Base-by-base conservation (phyloP, 306 rosid genomes). In the Rubus idaeus region DNA sequence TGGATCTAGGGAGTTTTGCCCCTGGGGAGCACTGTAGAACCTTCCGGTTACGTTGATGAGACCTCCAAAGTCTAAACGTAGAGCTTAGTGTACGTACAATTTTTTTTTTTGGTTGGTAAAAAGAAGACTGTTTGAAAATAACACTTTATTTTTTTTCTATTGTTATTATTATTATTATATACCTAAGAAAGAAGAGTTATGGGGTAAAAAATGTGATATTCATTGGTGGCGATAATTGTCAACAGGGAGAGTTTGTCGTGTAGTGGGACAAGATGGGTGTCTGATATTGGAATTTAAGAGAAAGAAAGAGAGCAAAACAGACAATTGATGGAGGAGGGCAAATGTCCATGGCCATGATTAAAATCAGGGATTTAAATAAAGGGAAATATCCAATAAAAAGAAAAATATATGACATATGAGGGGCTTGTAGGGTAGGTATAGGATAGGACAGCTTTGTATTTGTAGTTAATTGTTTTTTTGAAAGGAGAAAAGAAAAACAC, bases 371-470 rank as follows among this genome's bases (percentile, higher is more conserved):
- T 40, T 58, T 60, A 26, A 30, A 60, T 46, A 58, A 23, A 23
- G 26, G 26, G 26, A 23, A 23, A 23, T 23, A 23, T 23, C 26
- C 26, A 23, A 58, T 21, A 37, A 9, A 67, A 40, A 66, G 23
- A 57, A 44, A 17, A 70, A 26, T 6, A 14, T 26, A 30, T 49
- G 62, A 26, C 46, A 64, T 49, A 39, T 13, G 6, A 23, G 23
- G 64, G 8, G 63, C 51, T 23, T 51, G 79, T 65, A 65, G 79
- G 65, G 65, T 65, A 20, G 79, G 79, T 75, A 64, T 40, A 39
- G 41, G 64, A 83, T 83, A 71, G 61, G 83, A 75, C 81, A 79
- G 77, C 78, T 79, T 83, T 83, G 50, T 68, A 40, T 71, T 71
- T 61, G 20, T 78, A 41, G 18, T 62, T 62, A 35, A 14, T 76